These are phyloP conservation scores for Sordariomycetes sp. DNA, from an alignment of 2,329 filamentous ascomycete species.

Conservation along the genomic window DNA sequence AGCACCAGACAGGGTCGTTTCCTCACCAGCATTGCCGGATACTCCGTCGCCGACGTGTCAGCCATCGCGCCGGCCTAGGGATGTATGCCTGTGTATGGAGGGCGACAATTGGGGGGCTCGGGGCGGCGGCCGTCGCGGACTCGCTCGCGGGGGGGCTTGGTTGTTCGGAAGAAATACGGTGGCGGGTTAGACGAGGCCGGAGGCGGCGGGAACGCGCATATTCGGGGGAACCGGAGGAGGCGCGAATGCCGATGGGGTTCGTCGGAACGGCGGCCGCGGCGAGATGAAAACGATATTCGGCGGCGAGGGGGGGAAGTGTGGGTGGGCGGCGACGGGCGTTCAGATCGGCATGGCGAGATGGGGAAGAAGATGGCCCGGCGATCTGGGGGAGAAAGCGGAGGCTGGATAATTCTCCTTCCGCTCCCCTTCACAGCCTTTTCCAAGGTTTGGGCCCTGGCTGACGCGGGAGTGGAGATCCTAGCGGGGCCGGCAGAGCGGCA, in stretches of 20 bases:
- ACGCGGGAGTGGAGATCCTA: not conserved
- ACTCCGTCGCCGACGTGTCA: slow-evolving; percentile 75
- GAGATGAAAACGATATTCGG: not conserved
- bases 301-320: not conserved
- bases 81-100: slow-evolving; percentile 2
- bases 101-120: slow-evolving; percentile 8
- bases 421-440: not conserved
- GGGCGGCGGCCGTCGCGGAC: not conserved
- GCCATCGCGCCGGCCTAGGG: slow-evolving; percentile 50
- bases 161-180: not conserved
- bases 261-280: not conserved
- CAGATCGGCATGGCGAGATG: not conserved
- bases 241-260: not conserved
- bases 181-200: not conserved
- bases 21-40: slow-evolving; percentile 87
- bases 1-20: not conserved
- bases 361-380: not conserved
- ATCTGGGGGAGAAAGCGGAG: not conserved
- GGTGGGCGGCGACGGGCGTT: not conserved
- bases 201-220: not conserved
- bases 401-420: not conserved
- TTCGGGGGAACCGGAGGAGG: not conserved
- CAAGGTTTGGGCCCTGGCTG: not conserved
- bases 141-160: not conserved
- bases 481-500: not conserved